Evolutionary conservation across 2,329 filamentous ascomycete species (phyloP).

Genomic region (Fusarium anthophilum): DNA sequence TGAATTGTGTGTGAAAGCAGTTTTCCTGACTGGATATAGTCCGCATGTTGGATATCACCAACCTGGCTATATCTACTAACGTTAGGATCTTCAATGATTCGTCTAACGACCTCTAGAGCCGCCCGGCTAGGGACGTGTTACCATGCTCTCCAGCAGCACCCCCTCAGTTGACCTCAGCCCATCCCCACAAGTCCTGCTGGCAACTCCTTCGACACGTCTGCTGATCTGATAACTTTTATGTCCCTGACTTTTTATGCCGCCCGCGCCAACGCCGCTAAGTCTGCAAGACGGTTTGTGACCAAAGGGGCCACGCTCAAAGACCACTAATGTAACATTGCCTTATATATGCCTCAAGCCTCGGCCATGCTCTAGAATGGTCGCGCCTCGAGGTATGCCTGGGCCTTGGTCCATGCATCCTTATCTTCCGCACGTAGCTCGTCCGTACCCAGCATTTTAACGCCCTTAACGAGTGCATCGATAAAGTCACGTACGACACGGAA

Average conservation of each 20-base stretch:
- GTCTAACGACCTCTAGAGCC: constrained; percentile 3
- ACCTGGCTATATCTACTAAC: constrained; percentile 11
- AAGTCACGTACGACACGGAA: constrained; percentile 66
- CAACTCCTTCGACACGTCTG: constrained; percentile 27
- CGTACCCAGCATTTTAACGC: constrained; percentile 63
- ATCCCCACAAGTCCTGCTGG: constrained; percentile 37
- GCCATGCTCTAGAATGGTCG: constrained; percentile 49
- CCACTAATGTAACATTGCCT: constrained; percentile 32
- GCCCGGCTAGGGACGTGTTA: constrained; percentile 3
- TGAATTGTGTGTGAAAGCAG: background rate
- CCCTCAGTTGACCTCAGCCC: background rate
- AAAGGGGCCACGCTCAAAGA: constrained; percentile 35
- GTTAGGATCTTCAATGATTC: constrained; percentile 2
- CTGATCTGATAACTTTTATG: constrained; percentile 39
- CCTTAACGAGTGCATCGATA: constrained; percentile 65
- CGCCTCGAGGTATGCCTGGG: constrained; percentile 61
- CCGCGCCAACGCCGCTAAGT: constrained; percentile 42
- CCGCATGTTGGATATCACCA: constrained; percentile 10
- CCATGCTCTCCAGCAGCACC: background rate
- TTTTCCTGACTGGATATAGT: constrained; percentile 18
- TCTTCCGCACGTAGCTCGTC: constrained; percentile 58
- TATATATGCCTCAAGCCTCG: constrained; percentile 21
- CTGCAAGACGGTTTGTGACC: constrained; percentile 35
- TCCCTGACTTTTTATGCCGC: constrained; percentile 36
- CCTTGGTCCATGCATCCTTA: constrained; percentile 64